Conservation (phyloP, 441 rosid species). For the Heliophila coronopifolia region DNA sequence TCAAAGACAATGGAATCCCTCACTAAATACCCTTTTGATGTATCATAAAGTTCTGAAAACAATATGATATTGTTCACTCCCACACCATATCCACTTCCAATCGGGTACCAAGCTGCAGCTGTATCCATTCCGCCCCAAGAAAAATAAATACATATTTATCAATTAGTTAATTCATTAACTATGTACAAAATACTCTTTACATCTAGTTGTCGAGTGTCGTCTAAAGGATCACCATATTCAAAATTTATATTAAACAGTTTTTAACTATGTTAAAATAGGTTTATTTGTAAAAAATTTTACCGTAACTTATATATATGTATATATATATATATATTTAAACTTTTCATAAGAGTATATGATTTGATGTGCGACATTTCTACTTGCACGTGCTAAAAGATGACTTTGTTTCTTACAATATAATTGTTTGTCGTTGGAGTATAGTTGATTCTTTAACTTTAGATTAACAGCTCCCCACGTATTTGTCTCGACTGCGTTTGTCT, state of each 20-base stretch:
- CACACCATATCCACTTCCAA: slow-evolving; percentile 16
- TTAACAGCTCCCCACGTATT: slow-evolving; percentile 29
- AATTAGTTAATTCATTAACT: not conserved
- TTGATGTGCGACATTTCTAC: too few relatives aligned
- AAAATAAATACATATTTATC: not conserved
- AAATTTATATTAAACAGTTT: too few relatives aligned
- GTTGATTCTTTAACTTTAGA: slow-evolving; percentile 23
- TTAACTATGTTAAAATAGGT: too few relatives aligned
- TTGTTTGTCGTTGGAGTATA: slow-evolving; percentile 16
- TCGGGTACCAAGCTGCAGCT: slow-evolving; percentile 30
- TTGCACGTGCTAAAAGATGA: too few relatives aligned
- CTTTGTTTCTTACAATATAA: slow-evolving; percentile 23
- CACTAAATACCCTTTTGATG: slow-evolving; percentile 23
- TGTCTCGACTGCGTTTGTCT: slow-evolving; percentile 10
- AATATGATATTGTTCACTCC: slow-evolving; percentile 28
- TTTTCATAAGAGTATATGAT: too few relatives aligned
- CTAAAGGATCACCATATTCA: too few relatives aligned
- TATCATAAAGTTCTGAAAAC: not conserved
- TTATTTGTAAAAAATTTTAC: too few relatives aligned
- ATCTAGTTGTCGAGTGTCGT: too few relatives aligned
- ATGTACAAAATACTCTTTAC: too few relatives aligned
- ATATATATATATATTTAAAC: too few relatives aligned
- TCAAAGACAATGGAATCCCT: slow-evolving; percentile 30
- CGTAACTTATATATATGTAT: too few relatives aligned
- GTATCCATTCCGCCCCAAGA: not conserved